Evolutionary conservation across 176 grass and related monocot genomes (phyloP), one percentile per base, ranked within the genome.

Genomic region (Aegilops speltoides): DNA sequence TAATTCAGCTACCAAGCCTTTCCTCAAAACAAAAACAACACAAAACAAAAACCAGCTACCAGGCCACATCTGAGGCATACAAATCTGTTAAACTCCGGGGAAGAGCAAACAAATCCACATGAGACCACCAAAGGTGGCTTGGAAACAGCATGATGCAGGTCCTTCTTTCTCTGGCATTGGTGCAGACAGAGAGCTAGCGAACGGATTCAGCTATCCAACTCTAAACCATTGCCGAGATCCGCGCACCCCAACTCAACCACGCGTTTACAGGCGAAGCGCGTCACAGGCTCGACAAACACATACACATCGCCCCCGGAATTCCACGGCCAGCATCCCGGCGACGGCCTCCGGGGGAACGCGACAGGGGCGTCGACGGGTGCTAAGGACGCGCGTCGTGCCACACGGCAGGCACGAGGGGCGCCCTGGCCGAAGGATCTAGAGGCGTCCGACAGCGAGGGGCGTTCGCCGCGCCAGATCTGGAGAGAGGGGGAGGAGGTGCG

Each of bases 381-480:
- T 24, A 20, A 60, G 62, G 68, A 59, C 46, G 23, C 34, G 50
- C 22, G 10, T 32, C 61, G 59, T 73, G 81, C 64, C 82, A 43
- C 40, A 54, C 79, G 29, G 29, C 46, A n/a, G 29, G 29, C 61
- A n/a, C 26, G 8, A 31, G 36, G 7, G 52, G 24, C 41, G 3
- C 36, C 29, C 36, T 0, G n/a, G 14, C 46, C 7, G 56, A 83
- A 73, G 78, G 78, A 50, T 87, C 37, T 10, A 80, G 56, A 52
- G 56, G 65, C 31, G 23, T 2, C 17, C 60, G 23, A 52, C 34
- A 31, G 76, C 61, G 63, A 63, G 17, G 23, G 22, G 76, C 22
- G 20, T 68, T 8, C 29, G 32, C 23, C 64, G 70, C 41, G 36
- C 82, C 25, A 72, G 90, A 91, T 91, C 90, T 88, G 41, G 36